Conservation (phyloP, 2,329 filamentous ascomycete genomes). For the Aspergillus fumigatus region DNA sequence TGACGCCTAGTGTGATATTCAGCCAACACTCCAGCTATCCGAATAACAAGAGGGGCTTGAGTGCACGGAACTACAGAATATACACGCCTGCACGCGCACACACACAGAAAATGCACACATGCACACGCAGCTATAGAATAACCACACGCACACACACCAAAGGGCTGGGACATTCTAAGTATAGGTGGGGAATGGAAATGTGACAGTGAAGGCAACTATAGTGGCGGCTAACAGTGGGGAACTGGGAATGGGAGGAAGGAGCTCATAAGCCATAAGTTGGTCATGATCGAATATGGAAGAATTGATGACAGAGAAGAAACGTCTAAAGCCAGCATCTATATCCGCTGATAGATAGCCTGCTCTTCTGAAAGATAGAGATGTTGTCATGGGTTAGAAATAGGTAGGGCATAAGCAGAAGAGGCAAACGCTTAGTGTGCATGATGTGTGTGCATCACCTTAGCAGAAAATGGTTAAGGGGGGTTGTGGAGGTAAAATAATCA, state of each 20-base stretch:
- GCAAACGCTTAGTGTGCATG: not conserved
- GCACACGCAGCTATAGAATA: not conserved
- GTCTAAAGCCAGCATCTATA: not conserved
- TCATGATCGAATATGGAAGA: not conserved
- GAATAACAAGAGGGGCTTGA: not conserved
- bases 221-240: constrained; percentile 4
- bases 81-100: not conserved
- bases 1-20: not conserved
- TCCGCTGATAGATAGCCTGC: not conserved
- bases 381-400: not conserved
- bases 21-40: not conserved
- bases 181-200: constrained; percentile 7
- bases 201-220: not conserved
- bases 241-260: not conserved
- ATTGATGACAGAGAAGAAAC: not conserved
- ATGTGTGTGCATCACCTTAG: not conserved
- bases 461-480: not conserved
- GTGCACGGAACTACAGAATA: constrained; percentile 4
- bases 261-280: not conserved
- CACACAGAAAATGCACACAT: constrained; percentile 3
- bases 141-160: not conserved
- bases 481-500: not conserved
- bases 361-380: not conserved
- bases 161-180: not conserved
- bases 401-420: not conserved